Conservation (phyloP, 176 grass and related monocot genomes). For the Secale cereale region DNA sequence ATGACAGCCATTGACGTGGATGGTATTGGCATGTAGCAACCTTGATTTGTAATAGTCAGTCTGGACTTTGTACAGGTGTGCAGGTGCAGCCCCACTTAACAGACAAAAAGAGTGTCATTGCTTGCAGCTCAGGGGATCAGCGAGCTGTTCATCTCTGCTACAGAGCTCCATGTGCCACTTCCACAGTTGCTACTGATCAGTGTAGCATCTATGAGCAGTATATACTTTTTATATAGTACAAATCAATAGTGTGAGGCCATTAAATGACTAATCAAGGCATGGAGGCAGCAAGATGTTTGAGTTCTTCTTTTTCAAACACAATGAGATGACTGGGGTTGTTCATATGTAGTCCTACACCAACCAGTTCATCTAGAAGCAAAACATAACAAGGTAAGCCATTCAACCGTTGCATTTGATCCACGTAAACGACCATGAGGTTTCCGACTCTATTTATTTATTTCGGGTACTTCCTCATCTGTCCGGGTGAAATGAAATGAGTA, state of each 20-base stretch:
- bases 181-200: neutral
- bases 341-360: neutral
- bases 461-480: neutral
- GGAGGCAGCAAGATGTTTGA: neutral
- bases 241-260: neutral
- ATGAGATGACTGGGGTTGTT: neutral
- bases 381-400: neutral
- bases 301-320: neutral
- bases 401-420: neutral
- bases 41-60: neutral
- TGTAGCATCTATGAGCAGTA: neutral
- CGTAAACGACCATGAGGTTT: neutral
- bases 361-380: neutral
- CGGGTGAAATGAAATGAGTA: neutral
- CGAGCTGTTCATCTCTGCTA: slow-evolving; percentile 24
- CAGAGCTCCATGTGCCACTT: neutral
- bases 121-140: slow-evolving; percentile 25
- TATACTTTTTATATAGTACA: too few species aligned
- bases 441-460: neutral
- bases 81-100: slow-evolving; percentile 33
- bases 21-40: neutral
- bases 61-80: neutral
- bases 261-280: neutral
- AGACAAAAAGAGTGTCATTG: neutral
- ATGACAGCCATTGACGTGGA: neutral